Evolutionary conservation across 768 basidiomycete species (phyloP), one percentile per base, ranked within the genome.

Genomic region (Kwoniella sp.): DNA sequence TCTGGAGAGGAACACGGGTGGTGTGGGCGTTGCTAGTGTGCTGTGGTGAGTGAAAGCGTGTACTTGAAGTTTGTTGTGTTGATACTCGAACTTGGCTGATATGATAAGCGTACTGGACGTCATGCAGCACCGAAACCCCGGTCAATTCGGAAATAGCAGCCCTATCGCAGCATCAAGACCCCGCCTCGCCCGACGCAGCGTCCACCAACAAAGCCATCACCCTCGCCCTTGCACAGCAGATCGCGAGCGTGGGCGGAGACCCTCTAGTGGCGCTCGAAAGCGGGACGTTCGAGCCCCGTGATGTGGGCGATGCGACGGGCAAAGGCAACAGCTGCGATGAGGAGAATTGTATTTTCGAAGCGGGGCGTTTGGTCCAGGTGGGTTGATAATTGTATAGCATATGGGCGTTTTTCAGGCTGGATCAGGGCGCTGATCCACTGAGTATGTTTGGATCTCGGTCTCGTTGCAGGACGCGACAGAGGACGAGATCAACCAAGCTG

Each of bases 71-170:
- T n/a, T n/a, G n/a, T n/a, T n/a, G n/a, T n/a, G n/a, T n/a, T n/a
- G n/a, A n/a, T n/a, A n/a, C n/a, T n/a, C n/a, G n/a, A n/a, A n/a
- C n/a, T n/a, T n/a, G n/a, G n/a, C n/a, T n/a, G n/a, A 55, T 55
- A 30, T 63, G 25, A 62, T 23, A 25, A 50, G n/a, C 28, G 86
- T 86, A n/a, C 77, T 76, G 1, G 77, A 78, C 25, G 83, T 82
- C 75, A 15, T 68, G 82, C n/a, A 88, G 87, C 82, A 87, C 83
- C 0, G 82, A 83, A 59, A 83, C 82, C 34, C 86, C 87, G 5
- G 83, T 82, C 51, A 88, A 89, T 80, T 84, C 87, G 20, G 87
- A 89, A 78, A 86, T 89, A 70, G 87, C 86, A 29, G 87, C 87
- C 37, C 84, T 88, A 65, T 79, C 82, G 48, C 87, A 87, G 75